Base-by-base conservation (phyloP, 768 basidiomycete genomes). In the Leccinum broughii region DNA sequence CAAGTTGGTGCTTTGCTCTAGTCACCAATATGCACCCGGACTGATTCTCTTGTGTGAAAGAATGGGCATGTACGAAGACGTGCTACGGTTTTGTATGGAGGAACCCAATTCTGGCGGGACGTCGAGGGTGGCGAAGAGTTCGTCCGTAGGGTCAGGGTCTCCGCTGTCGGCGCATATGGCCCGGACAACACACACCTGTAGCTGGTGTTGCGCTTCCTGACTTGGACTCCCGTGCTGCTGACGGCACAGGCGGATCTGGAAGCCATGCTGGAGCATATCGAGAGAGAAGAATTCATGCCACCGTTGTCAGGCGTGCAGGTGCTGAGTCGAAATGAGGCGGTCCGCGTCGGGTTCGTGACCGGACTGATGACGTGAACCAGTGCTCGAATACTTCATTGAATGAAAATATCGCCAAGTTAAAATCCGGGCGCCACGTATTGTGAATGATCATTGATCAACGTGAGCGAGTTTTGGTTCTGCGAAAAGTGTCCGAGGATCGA, bases 11-110 rank as follows among this genome's bases (percentile, higher is more conserved):
- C 81, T 99, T 2, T 98, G 96, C 75, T 93, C 95, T 6, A 92
- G 87, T 28, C 82, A 85, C 41, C 81, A 78, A 13, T 97, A 94
- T 67, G 93, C 88, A 1, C 83, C 84, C 0, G 97, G 97, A 1
- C 82, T 96, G 11, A 90, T 98, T 3, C 76, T 92, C 5, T 80
- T 98, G 3, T 98, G 95, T 92, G 97, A 97, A 76, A 86, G 84
- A 62, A 80, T 95, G 77, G 94, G 91, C 8, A 95, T 97, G 95
- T 92, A 93, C 71, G 95, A 98, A 67, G 95, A 97, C 65, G 87
- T 98, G 52, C 71, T 98, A 30, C 83, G 95, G 24, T 97, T 92
- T 77, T 95, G 90, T 89, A 95, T 96, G 84, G 90, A 92, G 60
- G 81, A 81, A 62, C 80, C 89, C 57, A 65, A 65, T 37, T 30